Percentiles rank a stretch among this genome's conserved stretches.
phyloP scores from a whole-genome alignment of 768 basidiomycete genomes.

The Hygrophorus pudorinus region DNA sequence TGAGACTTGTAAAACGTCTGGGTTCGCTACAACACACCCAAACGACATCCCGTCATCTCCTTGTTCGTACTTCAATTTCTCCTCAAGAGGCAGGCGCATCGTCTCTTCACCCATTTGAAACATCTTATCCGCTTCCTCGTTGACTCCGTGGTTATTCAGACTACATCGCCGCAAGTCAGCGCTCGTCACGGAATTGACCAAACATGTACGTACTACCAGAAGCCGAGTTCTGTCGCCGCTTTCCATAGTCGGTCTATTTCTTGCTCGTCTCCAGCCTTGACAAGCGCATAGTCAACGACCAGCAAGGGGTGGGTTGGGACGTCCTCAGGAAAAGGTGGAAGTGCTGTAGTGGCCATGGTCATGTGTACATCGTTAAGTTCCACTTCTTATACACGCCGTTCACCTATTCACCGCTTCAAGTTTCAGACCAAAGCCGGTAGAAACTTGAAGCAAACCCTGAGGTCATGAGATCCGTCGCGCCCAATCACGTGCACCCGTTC shows the following conservation, averaged over 20 bases:
- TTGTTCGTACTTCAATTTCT: conserved; percentile 50
- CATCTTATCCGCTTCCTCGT: conserved; percentile 38
- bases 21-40: conserved; percentile 21
- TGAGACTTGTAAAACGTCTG: background rate
- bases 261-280: conserved; percentile 27
- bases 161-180: conserved; percentile 16
- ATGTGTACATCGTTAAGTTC: background rate
- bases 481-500: too few relatives aligned
- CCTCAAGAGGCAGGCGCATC: conserved; percentile 41
- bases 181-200: conserved; percentile 1
- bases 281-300: conserved; percentile 42
- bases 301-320: conserved; percentile 45
- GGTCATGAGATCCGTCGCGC: too few relatives aligned
- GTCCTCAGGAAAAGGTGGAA: conserved; percentile 40
- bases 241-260: conserved; percentile 47
- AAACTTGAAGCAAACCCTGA: too few relatives aligned
- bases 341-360: conserved; percentile 16
- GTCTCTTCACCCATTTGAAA: conserved; percentile 47
- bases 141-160: conserved; percentile 46
- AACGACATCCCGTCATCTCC: conserved; percentile 35
- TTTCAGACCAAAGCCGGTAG: too few relatives aligned
- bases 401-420: too few relatives aligned
- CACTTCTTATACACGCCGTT: too few relatives aligned
- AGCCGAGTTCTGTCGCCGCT: conserved; percentile 49
- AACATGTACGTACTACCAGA: conserved; percentile 48